Evolutionary conservation across 2,329 filamentous ascomycete species (phyloP), one percentile per base, ranked within the genome.

Genomic region (Talaromyces sp.): DNA sequence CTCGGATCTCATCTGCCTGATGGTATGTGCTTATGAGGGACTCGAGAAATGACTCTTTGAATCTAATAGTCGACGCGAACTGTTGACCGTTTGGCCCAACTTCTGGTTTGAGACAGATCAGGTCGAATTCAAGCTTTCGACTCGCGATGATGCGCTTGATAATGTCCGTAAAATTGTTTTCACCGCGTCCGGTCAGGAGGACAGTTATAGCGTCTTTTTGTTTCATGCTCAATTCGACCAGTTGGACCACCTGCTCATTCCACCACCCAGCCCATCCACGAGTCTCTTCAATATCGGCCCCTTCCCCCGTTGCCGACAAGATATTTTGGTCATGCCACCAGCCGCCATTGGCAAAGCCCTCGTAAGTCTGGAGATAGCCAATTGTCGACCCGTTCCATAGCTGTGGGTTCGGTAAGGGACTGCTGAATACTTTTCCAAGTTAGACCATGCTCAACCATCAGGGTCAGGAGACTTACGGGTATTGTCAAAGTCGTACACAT

Each of bases 401-500:
- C 70, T 92, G 89, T 3, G 89, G 87, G 73, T 97, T 98, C 1
- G 95, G 95, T 1, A 97, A 82, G 6, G 95, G 95, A 14, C 91
- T 96, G 71, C 89, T 88, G 82, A 99, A 99, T 58, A 99, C 91
- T 93, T 72, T 10, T 31, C 39, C 13, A 49, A 49, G 35, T 35
- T 62, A 49, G 59, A 60, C 13, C 7, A 59, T 19, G 22, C 50
- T 22, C 11, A 9, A 13, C 19, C 3, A 24, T 37, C 10, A 14
- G 45, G 33, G 13, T 5, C 43, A 16, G 7, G 62, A 68, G 76
- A 50, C 45, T 62, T 82, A 94, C 91, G 81, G 43, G 94, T 98
- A 74, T 99, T 98, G 79, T 99, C 95, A 77, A 98, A 99, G 78
- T 99, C 95, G 81, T 98, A 98, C 70, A 99, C 86, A 75, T 98